A percentile compares a stretch with the other conserved stretches of the same genome.
Conservation (phyloP, 2,329 filamentous ascomycete genomes). For the Beauveria varroae region DNA sequence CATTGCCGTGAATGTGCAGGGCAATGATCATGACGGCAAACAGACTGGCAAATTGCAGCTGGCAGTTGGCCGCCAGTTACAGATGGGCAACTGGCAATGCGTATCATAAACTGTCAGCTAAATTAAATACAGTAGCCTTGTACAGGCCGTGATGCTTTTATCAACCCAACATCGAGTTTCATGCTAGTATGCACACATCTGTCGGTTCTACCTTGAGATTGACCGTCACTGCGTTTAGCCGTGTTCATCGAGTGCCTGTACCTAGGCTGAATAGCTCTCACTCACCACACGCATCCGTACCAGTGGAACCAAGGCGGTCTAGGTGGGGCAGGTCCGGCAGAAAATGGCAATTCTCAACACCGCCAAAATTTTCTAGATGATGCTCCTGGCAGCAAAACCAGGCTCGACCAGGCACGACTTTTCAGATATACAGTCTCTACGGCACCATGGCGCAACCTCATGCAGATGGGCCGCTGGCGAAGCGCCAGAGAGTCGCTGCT, state of each 20-base stretch:
- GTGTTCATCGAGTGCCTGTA: background rate
- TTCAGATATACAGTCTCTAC: background rate
- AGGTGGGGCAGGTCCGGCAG: constrained; percentile 16
- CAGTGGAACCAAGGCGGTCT: constrained; percentile 2
- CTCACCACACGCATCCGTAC: background rate
- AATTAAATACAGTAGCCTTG: background rate
- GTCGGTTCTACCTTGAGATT: background rate
- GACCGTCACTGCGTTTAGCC: background rate
- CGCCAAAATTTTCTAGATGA: constrained; percentile 24
- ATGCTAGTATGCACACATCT: background rate
- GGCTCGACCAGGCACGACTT: constrained; percentile 15
- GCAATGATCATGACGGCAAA: background rate
- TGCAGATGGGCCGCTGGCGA: constrained; percentile 56
- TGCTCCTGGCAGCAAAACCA: constrained; percentile 14
- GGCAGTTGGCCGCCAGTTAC: background rate
- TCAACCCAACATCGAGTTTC: background rate
- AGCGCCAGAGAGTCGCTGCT: constrained; percentile 64
- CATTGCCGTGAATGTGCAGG: background rate
- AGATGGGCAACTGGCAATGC: background rate
- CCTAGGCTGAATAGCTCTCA: no score
- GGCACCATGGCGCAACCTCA: constrained; percentile 49
- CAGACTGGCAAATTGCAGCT: background rate
- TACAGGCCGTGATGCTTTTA: background rate
- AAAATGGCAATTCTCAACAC: constrained; percentile 19
- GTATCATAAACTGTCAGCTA: background rate